A percentile compares a stretch with the other conserved stretches of the same genome.
Evolutionary conservation across 2,329 filamentous ascomycete species (phyloP).

Genomic region (Myriosclerotinia curreyana): DNA sequence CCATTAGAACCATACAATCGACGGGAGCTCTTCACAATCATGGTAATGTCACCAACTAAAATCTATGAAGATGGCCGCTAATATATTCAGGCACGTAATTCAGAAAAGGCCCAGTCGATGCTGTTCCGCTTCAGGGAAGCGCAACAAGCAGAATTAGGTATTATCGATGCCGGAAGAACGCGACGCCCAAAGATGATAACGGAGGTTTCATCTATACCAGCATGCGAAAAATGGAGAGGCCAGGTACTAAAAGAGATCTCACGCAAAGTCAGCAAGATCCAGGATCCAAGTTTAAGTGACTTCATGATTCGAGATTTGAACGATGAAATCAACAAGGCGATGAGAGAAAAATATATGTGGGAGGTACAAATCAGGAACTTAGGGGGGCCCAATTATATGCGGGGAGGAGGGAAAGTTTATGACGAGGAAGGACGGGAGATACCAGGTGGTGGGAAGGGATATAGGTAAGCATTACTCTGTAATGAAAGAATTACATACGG

Average conservation of each 20-base stretch:
- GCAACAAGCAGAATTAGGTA: slow-evolving; percentile 92
- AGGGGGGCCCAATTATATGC: slow-evolving; percentile 86
- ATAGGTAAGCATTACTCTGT: slow-evolving; percentile 67
- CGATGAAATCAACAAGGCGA: slow-evolving; percentile 98
- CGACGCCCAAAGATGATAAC: slow-evolving; percentile 91
- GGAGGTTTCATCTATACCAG: slow-evolving; percentile 75
- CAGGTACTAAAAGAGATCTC: slow-evolving; percentile 97
- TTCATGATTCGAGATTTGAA: slow-evolving; percentile 97
- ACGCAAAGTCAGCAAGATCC: slow-evolving; percentile 94
- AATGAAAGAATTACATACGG: neutral
- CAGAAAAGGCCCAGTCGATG: slow-evolving; percentile 99
- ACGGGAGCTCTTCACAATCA: slow-evolving; percentile 28
- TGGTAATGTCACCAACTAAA: slow-evolving; percentile 30
- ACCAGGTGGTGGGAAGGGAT: slow-evolving; percentile 76
- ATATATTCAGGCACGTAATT: slow-evolving; percentile 75
- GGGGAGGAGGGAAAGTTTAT: slow-evolving; percentile 50
- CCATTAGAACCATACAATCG: neutral
- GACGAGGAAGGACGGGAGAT: slow-evolving; percentile 56
- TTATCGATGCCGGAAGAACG: slow-evolving; percentile 87
- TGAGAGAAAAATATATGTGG: slow-evolving; percentile 99
- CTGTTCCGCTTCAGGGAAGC: slow-evolving; percentile 99
- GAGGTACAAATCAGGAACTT: slow-evolving; percentile 93
- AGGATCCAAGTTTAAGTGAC: slow-evolving; percentile 86
- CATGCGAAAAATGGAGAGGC: slow-evolving; percentile 96
- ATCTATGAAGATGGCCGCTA: slow-evolving; percentile 15